phyloP scores from a whole-genome alignment of 2,329 filamentous ascomycete genomes.

The Fusarium anthophilum region DNA sequence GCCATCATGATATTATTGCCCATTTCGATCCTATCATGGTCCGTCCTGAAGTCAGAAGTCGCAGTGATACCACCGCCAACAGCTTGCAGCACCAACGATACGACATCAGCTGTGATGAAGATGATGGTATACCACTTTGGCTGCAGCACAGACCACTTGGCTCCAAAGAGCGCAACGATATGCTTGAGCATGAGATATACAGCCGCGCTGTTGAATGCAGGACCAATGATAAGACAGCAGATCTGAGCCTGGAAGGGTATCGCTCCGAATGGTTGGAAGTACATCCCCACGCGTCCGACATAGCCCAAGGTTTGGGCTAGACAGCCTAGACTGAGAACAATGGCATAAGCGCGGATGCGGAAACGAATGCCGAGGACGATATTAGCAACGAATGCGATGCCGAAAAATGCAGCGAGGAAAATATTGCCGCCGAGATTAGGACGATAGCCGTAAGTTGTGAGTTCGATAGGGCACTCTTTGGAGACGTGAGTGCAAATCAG shows the following conservation, averaged over 20 bases:
- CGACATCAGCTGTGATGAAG: slow-evolving; percentile 3
- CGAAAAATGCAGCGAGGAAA: neutral
- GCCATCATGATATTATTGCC: slow-evolving; percentile 11
- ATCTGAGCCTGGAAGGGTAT: slow-evolving; percentile 1
- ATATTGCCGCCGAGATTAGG: slow-evolving; percentile 1
- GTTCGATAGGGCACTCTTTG: neutral
- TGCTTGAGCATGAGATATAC: slow-evolving; percentile 16
- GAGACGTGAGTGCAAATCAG: neutral
- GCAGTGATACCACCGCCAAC: slow-evolving; percentile 8
- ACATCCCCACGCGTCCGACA: neutral
- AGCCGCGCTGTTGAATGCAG: slow-evolving; percentile 15
- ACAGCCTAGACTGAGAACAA: neutral
- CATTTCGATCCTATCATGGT: neutral
- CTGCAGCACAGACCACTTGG: slow-evolving; percentile 2
- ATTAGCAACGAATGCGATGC: neutral
- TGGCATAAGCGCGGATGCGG: slow-evolving; percentile 4
- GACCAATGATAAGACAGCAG: slow-evolving; percentile 11
- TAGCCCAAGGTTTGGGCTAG: slow-evolving; percentile 1
- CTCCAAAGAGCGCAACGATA: slow-evolving; percentile 1
- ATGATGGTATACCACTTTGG: slow-evolving; percentile 17
- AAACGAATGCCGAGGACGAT: slow-evolving; percentile 2
- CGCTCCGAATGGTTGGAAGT: neutral
- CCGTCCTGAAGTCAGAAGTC: neutral
- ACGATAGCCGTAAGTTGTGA: neutral
- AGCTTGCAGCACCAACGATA: slow-evolving; percentile 1